These are phyloP conservation scores for Triadica sebifera DNA, from an alignment of 345 rosid genomes.

Conservation along the genomic window DNA sequence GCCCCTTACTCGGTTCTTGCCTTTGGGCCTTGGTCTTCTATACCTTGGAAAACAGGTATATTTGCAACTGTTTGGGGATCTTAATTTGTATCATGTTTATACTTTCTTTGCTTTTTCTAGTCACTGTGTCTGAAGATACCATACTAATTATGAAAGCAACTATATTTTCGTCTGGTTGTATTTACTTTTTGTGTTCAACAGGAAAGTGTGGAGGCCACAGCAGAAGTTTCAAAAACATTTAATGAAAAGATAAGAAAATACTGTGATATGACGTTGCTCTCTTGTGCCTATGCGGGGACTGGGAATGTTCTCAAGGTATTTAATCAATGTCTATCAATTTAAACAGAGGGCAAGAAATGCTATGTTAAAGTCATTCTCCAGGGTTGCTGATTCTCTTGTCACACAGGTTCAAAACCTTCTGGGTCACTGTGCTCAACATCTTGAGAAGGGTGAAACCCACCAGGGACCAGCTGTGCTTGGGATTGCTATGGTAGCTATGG, in stretches of 20 bases:
- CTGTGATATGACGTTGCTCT: slow-evolving; percentile 84
- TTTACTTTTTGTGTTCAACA: slow-evolving; percentile 29
- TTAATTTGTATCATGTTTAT: not conserved
- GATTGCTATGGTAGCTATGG: slow-evolving; percentile 98
- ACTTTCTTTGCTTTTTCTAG: not conserved
- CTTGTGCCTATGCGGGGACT: slow-evolving; percentile 98
- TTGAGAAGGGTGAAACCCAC: slow-evolving; percentile 79
- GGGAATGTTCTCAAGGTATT: slow-evolving; percentile 96
- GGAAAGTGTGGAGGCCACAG: slow-evolving; percentile 92
- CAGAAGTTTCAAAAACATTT: slow-evolving; percentile 93
- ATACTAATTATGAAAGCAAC: not conserved
- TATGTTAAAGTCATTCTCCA: not conserved
- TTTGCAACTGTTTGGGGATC: not conserved
- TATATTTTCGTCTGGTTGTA: slow-evolving; percentile 10
- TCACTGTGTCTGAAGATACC: not conserved
- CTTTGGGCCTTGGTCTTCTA: slow-evolving; percentile 92
- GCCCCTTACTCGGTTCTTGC: slow-evolving; percentile 76
- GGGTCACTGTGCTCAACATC: slow-evolving; percentile 83
- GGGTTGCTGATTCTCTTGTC: not conserved
- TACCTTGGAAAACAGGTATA: slow-evolving; percentile 96
- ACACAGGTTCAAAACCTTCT: slow-evolving; percentile 85
- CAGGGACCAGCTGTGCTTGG: slow-evolving; percentile 98
- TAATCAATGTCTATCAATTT: slow-evolving; percentile 17
- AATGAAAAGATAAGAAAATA: slow-evolving; percentile 87
- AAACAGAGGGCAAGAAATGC: not conserved